A percentile compares a stretch with the other conserved stretches of the same genome.
phyloP scores from a whole-genome alignment of 805 yeast species.

The Clavispora santaluciae region DNA sequence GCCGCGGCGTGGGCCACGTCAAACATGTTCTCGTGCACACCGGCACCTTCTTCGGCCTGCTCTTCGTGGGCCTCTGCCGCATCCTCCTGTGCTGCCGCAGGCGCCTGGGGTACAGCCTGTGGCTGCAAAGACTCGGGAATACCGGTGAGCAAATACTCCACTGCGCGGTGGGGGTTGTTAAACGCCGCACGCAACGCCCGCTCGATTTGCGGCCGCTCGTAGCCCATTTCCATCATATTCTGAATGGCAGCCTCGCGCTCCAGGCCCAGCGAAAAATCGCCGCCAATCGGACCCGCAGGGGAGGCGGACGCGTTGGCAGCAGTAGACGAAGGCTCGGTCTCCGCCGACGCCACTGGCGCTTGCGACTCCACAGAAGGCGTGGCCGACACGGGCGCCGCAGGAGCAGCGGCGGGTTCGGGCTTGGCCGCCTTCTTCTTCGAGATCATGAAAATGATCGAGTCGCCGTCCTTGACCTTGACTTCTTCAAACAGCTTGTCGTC shows the following conservation, averaged over 20 bases:
- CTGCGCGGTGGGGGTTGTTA: conserved; percentile 97
- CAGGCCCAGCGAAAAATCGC: conserved; percentile 68
- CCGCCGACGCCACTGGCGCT: conserved; percentile 2
- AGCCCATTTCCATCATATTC: conserved; percentile 95
- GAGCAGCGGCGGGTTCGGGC: conserved; percentile 22
- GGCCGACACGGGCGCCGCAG: conserved; percentile 19
- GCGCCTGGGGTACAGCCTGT: conserved; percentile 22
- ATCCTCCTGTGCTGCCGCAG: conserved; percentile 5
- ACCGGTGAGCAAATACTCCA: conserved; percentile 88
- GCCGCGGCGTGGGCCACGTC: conserved; percentile 45
- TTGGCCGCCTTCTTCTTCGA: conserved; percentile 38
- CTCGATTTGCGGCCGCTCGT: conserved; percentile 80
- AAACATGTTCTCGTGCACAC: conserved; percentile 40
- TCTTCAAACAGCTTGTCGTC: conserved; percentile 72
- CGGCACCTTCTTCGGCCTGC: not conserved
- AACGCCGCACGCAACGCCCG: conserved; percentile 91
- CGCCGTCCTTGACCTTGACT: conserved; percentile 76
- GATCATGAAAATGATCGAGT: conserved; percentile 89
- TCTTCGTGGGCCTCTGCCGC: conserved; percentile 6
- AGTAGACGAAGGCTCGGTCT: conserved; percentile 2
- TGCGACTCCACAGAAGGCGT: conserved; percentile 7
- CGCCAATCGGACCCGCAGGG: not conserved
- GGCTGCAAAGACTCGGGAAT: conserved; percentile 62
- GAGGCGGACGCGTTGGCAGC: not conserved
- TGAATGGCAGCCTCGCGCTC: conserved; percentile 74